phyloP scores from a whole-genome alignment of 2,329 filamentous ascomycete species.

The Paecilomyces niveus region DNA sequence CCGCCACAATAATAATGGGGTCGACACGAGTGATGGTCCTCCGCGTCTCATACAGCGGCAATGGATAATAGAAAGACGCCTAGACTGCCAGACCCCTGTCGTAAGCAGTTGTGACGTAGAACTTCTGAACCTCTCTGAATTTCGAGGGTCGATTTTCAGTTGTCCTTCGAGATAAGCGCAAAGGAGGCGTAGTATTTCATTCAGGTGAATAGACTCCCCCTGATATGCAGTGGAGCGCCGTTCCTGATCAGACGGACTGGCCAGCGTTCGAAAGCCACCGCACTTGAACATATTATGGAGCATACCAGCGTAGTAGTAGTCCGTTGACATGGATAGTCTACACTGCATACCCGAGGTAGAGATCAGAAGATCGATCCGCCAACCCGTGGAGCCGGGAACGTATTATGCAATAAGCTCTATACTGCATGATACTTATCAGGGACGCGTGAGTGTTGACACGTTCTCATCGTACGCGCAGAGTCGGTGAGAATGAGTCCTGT shows the following conservation, averaged over 20 bases:
- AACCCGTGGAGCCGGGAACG: background rate
- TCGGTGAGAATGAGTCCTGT: background rate
- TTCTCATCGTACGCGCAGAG: background rate
- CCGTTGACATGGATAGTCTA: background rate
- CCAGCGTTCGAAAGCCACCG: background rate
- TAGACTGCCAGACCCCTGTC: background rate
- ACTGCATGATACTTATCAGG: background rate
- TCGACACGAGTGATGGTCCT: background rate
- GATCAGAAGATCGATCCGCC: background rate
- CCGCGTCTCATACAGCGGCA: background rate
- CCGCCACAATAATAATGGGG: background rate
- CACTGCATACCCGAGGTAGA: background rate
- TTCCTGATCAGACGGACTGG: background rate
- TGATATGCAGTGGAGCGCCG: background rate
- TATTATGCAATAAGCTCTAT: background rate
- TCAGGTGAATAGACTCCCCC: background rate
- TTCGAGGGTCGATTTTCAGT: background rate
- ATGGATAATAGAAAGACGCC: background rate
- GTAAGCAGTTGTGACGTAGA: background rate
- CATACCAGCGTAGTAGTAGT: background rate
- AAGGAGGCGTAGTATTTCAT: background rate
- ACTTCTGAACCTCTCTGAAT: background rate
- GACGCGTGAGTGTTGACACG: background rate
- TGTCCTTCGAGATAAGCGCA: background rate
- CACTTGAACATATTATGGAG: background rate